These are phyloP conservation scores for Powellomyces hirtus DNA, from an alignment of 192 early-diverging fungal species.

Conservation along the genomic window DNA sequence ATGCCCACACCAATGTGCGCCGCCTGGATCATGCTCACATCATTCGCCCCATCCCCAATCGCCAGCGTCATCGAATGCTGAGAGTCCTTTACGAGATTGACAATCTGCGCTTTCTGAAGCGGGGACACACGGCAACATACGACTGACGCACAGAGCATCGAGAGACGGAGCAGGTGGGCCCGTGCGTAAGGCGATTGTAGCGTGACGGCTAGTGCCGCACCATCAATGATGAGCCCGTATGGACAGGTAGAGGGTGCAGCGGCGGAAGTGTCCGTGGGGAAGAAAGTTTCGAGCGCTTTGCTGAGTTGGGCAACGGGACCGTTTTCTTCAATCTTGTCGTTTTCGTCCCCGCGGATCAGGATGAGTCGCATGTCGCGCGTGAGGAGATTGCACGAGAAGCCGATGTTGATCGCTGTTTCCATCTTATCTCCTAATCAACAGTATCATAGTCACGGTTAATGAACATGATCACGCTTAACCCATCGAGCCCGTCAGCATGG, in stretches of 20 bases:
- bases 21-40: slow-evolving; percentile 98
- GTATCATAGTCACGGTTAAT: too few relatives aligned
- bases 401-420: slow-evolving; percentile 98
- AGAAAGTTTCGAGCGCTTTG: slow-evolving; percentile 65
- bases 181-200: slow-evolving; percentile 58
- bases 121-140: slow-evolving; percentile 95
- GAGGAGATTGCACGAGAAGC: slow-evolving; percentile 88
- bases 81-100: slow-evolving; percentile 75
- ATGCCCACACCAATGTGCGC: slow-evolving; percentile 95
- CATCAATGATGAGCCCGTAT: slow-evolving; percentile 93
- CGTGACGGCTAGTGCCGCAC: slow-evolving; percentile 77
- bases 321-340: slow-evolving; percentile 32
- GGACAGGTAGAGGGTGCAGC: slow-evolving; percentile 1
- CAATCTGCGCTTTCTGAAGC: slow-evolving; percentile 93
- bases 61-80: slow-evolving; percentile 84
- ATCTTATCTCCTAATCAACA: slow-evolving; percentile 70
- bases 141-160: slow-evolving; percentile 80
- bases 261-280: slow-evolving; percentile 17
- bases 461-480: background rate
- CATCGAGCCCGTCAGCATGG: background rate
- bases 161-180: slow-evolving; percentile 65
- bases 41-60: slow-evolving; percentile 96
- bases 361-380: slow-evolving; percentile 80
- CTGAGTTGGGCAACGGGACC: slow-evolving; percentile 66
- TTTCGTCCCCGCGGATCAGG: slow-evolving; percentile 55